These are phyloP conservation scores for Allantophomopsis lycopodina DNA, from an alignment of 2,329 filamentous ascomycete species.

Conservation along the genomic window DNA sequence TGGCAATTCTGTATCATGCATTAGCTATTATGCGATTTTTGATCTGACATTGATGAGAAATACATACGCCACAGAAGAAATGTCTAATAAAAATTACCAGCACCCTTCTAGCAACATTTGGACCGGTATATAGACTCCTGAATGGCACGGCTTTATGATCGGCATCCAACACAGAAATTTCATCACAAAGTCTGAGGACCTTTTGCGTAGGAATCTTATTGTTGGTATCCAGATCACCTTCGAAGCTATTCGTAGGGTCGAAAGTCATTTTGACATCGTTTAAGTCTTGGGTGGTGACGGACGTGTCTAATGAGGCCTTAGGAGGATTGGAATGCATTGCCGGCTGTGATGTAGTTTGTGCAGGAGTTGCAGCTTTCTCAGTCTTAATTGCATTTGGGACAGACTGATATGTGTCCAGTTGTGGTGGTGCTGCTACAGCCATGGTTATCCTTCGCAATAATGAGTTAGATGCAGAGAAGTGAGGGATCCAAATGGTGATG, in stretches of 20 bases:
- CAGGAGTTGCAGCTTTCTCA: no score
- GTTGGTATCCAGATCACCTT: conserved; percentile 38
- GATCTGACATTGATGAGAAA: not conserved
- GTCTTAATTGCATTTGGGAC: no score
- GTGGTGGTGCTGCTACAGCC: no score
- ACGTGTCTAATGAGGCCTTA: not conserved
- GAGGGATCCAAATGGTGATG: no score
- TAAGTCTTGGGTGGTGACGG: not conserved
- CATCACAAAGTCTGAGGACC: conserved; percentile 34
- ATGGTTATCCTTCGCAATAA: no score
- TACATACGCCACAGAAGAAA: conserved; percentile 22
- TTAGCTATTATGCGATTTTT: not conserved
- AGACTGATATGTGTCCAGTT: no score
- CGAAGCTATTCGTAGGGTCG: conserved; percentile 32
- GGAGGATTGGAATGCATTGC: not conserved
- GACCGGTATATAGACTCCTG: conserved; percentile 18
- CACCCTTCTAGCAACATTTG: conserved; percentile 16
- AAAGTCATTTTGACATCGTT: not conserved
- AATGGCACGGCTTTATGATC: conserved; percentile 17
- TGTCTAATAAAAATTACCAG: conserved; percentile 22
- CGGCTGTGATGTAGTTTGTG: no score
- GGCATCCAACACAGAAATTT: conserved; percentile 14
- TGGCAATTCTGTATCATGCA: conserved; percentile 17
- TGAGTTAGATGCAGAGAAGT: no score
- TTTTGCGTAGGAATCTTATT: conserved; percentile 37